Conservation (phyloP, 352 stramenopile species). For the Globisporangium ultimum region DNA sequence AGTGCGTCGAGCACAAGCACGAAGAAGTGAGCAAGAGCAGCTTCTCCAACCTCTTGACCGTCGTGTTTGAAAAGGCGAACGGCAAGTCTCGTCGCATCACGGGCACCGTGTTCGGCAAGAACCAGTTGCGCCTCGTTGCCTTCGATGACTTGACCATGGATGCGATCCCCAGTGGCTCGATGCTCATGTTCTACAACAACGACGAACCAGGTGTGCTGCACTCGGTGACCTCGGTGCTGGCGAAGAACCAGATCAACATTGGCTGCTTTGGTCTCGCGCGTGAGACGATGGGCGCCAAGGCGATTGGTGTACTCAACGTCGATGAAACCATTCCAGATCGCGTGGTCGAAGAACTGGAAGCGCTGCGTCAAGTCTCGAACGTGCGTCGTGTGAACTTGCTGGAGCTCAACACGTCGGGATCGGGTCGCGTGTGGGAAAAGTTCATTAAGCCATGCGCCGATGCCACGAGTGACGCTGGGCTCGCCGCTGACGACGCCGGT, state of each 20-base stretch:
- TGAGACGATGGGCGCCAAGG: conserved; percentile 52
- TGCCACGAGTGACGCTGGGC: conserved; percentile 7
- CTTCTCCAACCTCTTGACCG: conserved; percentile 89
- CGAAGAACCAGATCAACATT: conserved; percentile 93
- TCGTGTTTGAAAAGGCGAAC: conserved; percentile 90
- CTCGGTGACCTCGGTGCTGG: conserved; percentile 92
- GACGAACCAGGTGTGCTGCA: conserved; percentile 93
- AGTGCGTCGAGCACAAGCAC: conserved; percentile 89
- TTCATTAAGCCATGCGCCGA: conserved; percentile 53
- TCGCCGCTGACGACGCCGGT: not conserved
- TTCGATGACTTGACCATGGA: conserved; percentile 89
- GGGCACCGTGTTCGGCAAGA: conserved; percentile 88
- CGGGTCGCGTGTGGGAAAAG: conserved; percentile 52
- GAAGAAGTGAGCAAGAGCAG: conserved; percentile 69
- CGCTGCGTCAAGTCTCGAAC: conserved; percentile 72
- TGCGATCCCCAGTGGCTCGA: conserved; percentile 81
- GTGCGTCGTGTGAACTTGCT: conserved; percentile 84
- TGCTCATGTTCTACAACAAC: conserved; percentile 94
- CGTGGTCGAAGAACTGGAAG: conserved; percentile 82
- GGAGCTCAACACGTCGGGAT: conserved; percentile 51
- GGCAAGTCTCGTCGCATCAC: conserved; percentile 59
- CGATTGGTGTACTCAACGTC: conserved; percentile 87
- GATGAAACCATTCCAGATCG: conserved; percentile 85
- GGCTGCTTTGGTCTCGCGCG: conserved; percentile 89
- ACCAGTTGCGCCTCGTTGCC: conserved; percentile 83